Conservation (phyloP, 257 asterid species). For the Avicennia marina region DNA sequence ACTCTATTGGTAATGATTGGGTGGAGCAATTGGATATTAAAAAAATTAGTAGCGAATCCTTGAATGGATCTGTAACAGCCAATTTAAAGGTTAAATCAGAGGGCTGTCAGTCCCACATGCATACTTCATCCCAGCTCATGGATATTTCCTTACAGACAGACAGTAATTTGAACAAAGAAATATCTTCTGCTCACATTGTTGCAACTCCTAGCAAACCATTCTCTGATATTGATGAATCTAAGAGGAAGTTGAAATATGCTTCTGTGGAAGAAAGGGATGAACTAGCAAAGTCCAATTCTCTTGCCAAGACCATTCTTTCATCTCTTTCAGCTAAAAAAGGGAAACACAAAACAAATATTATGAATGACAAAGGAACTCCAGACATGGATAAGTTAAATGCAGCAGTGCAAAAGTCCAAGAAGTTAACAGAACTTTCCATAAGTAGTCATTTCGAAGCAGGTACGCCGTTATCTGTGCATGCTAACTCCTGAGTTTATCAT, state of each 20-base stretch:
- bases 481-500: background rate
- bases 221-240: slow-evolving; percentile 28
- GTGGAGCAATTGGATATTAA: slow-evolving; percentile 22
- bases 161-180: slow-evolving; percentile 25
- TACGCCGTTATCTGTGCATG: slow-evolving; percentile 18
- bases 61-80: slow-evolving; percentile 21
- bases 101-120: slow-evolving; percentile 27
- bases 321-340: slow-evolving; percentile 47
- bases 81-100: slow-evolving; percentile 30
- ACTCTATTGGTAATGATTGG: slow-evolving; percentile 20
- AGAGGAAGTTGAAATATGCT: slow-evolving; percentile 32
- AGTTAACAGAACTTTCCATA: slow-evolving; percentile 35
- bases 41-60: slow-evolving; percentile 26
- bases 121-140: slow-evolving; percentile 17
- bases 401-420: slow-evolving; percentile 39
- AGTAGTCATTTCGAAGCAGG: slow-evolving; percentile 81
- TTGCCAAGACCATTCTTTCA: slow-evolving; percentile 29
- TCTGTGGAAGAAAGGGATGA: slow-evolving; percentile 28
- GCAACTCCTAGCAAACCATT: slow-evolving; percentile 28
- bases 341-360: slow-evolving; percentile 32
- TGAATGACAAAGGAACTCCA: slow-evolving; percentile 28
- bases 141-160: slow-evolving; percentile 28
- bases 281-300: slow-evolving; percentile 25
- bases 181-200: slow-evolving; percentile 22
- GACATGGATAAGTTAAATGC: slow-evolving; percentile 35